Evolutionary conservation across 352 stramenopile species (phyloP), one percentile per base, ranked within the genome.

Genomic region (Pythium diclinum): DNA sequence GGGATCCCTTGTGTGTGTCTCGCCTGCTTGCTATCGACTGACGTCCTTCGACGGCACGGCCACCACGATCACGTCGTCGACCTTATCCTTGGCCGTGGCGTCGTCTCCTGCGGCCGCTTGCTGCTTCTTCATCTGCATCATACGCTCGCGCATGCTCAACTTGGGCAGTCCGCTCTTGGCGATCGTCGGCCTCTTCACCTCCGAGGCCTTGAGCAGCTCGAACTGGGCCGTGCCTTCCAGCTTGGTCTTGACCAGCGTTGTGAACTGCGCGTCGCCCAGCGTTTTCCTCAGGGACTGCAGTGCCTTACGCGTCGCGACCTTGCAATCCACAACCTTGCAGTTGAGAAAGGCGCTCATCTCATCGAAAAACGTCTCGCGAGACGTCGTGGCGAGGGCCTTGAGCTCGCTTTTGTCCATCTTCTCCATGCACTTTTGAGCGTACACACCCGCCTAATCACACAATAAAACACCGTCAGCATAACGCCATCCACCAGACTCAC

Each of bases 281-380:
- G 75, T 61, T 68, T 71, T 72, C 11, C 80, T 72, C 10, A 76
- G 67, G 58, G 78, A 71, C 58, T 88, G 83, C 21, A 87, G 73
- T 38, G 68, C 77, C 56, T 75, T 77, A 8, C 80, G 71, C 21
- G 83, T 79, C 13, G 76, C 74, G 0, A 65, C 70, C 56, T 89
- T 91, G 69, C 83, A 91, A 61, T 89, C 78, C 23, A 91, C 79
- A 19, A 88, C 75, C 60, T 82, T 85, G 61, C 83, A 91, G 57
- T 82, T 84, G 8, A 91, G 66, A 34, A 91, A 80, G 6, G 63
- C 63, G 10, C 63, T 77, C 65, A 91, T 74, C 38, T 89, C 77
- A 11, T 83, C 69, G 19, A 87, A 65, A 28, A 91, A 87, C 0
- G 70, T 72, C 32, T 60, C 54, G 30, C 81, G 75, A 6, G 67